Evolutionary conservation across 768 basidiomycete genomes (phyloP).

Genomic region (Tubosaeta brunneosetosa): DNA sequence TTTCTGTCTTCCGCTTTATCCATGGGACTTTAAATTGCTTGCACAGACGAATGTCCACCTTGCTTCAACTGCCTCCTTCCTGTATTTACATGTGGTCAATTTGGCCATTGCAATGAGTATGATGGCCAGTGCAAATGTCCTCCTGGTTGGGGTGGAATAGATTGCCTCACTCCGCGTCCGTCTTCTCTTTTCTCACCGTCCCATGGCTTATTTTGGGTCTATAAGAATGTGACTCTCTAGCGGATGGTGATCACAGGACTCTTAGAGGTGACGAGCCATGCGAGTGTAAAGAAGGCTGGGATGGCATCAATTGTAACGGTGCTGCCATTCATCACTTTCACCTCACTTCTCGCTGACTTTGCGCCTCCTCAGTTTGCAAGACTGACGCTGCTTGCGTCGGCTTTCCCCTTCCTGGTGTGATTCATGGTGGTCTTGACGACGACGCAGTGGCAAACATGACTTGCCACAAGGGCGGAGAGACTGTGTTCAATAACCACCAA

Average conservation of each 20-base stretch:
- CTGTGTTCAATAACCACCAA: conserved; percentile 93
- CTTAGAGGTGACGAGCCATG: conserved; percentile 76
- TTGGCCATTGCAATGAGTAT: conserved; percentile 83
- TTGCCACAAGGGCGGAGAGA: conserved; percentile 90
- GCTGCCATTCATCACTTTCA: conserved; percentile 16
- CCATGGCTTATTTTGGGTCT: not conserved
- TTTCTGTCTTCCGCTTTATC: not conserved
- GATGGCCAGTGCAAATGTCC: conserved; percentile 97
- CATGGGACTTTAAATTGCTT: not conserved
- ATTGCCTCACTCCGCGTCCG: conserved; percentile 89
- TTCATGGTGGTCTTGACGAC: conserved; percentile 37
- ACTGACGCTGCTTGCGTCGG: conserved; percentile 72
- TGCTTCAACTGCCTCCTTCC: conserved; percentile 97
- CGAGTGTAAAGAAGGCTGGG: conserved; percentile 93
- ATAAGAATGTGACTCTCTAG: conserved; percentile 89
- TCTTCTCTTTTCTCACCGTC: conserved; percentile 15
- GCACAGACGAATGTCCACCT: conserved; percentile 62
- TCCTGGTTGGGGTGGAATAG: conserved; percentile 95
- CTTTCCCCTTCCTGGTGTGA: conserved; percentile 60
- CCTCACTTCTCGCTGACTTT: not conserved
- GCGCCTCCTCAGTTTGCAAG: conserved; percentile 67
- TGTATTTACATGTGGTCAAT: conserved; percentile 89
- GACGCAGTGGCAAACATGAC: conserved; percentile 64
- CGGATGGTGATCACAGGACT: conserved; percentile 81
- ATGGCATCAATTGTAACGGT: conserved; percentile 98